Conservation (phyloP, 1,284 basidiomycete species). For the Thecaphora thlaspeos region DNA sequence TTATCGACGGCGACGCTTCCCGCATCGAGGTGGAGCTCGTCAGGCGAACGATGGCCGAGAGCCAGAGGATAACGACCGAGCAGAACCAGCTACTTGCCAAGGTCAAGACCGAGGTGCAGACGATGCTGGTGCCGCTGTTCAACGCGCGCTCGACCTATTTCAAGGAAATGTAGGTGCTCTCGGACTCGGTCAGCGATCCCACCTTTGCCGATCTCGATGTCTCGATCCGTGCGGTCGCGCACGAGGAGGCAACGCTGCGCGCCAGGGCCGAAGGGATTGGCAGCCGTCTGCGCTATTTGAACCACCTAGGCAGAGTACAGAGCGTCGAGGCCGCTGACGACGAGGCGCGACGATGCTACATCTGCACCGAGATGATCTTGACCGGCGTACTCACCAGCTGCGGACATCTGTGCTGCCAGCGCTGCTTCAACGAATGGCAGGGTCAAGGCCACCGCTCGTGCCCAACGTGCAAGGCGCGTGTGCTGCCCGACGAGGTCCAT, state of each 20-base stretch:
- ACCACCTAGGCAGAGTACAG: constrained; percentile 42
- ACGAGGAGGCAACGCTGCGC: constrained; percentile 28
- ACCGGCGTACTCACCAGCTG: constrained; percentile 50
- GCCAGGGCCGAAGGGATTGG: constrained; percentile 34
- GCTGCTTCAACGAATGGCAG: constrained; percentile 53
- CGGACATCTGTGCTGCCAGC: constrained; percentile 48
- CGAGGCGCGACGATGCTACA: constrained; percentile 40
- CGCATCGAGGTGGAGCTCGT: constrained; percentile 27
- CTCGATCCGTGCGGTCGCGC: constrained; percentile 15
- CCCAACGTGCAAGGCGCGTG: constrained; percentile 46
- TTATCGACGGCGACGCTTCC: constrained; percentile 14
- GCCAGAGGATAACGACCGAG: constrained; percentile 20
- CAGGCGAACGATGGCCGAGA: constrained; percentile 9
- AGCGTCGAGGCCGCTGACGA: constrained; percentile 5
- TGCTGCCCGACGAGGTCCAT: constrained; percentile 42
- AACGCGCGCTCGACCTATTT: constrained; percentile 49
- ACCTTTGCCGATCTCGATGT: constrained; percentile 18
- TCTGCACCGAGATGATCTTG: constrained; percentile 49
- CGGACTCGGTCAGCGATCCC: constrained; percentile 49
- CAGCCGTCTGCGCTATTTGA: constrained; percentile 43
- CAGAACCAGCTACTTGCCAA: constrained; percentile 35
- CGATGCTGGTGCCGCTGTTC: constrained; percentile 30
- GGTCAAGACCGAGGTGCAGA: constrained; percentile 30
- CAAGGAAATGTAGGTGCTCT: constrained; percentile 51
- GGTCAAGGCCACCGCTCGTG: constrained; percentile 37